Base-by-base conservation (phyloP, 2,329 filamentous ascomycete genomes). In the Gyromitra esculenta region DNA sequence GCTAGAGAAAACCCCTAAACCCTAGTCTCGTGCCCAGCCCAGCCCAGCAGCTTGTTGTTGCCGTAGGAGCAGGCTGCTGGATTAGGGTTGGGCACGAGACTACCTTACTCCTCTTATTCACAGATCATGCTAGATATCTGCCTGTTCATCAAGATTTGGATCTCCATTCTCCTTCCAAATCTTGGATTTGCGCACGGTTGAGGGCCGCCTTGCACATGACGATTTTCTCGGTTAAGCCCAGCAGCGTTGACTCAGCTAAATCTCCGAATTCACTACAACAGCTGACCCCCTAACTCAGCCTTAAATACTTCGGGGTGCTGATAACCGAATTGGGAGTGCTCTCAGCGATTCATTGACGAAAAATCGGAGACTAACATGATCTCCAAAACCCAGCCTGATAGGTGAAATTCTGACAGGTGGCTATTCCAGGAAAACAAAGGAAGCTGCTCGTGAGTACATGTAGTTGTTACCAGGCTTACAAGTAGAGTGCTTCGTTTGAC, bases 371-470 rank as follows among this genome's bases (percentile, higher is more conserved):
- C 50, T 56, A 25, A 57, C 59, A 57, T 63, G 72, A 71, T 71
- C 50, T 56, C 39, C 50, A 41, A 52, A 39, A 54, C 64, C 25
- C 9, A 25, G 45, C 45, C 56, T 59, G 65, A 71, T 71, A 75
- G 72, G 65, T 50, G 37, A 65, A 56, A 45, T 59, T 59, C 45
- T 75, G 65, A 75, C 66, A 71, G 59, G 72, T 75, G 71, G 71
- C 64, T 56, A 50, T 71, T 50, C 65, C 59, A 65, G 65, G 65
- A 64, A 64, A 75, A 57, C 48, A 69, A 70, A 69, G 65, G 57
- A 71, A 35, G 65, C 65, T 45, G 39, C 60, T 68, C 50, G 72
- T 70, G 50, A 59, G 59, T 41, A 50, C 25, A 31, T 31, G 25
- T 31, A 31, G 25, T 54, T 70, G 59, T 65, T 65, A 75, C 72